Evolutionary conservation across 306 rosid species (phyloP).

Genomic region (Macrotyloma uniflorum): DNA sequence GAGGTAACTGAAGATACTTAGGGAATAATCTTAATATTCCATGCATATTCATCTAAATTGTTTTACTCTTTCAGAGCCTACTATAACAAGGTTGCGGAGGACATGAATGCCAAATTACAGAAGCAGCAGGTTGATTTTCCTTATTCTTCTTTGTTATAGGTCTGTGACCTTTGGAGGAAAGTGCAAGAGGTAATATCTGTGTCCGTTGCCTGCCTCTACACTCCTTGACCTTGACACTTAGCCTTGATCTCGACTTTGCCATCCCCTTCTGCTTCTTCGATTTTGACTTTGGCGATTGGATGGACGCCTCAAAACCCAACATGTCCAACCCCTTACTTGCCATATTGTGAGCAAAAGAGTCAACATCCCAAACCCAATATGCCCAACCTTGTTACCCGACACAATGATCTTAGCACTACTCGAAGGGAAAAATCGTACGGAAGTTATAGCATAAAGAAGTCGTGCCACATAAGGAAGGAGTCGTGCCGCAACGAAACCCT

Average conservation of each 20-base stretch:
- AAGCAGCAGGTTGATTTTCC: constrained; percentile 64
- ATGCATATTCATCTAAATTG: constrained; percentile 33
- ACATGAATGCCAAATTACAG: constrained; percentile 58
- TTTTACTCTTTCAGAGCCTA: constrained; percentile 54
- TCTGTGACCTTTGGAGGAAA: constrained; percentile 20
- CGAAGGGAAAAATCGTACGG: too few species aligned
- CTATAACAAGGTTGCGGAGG: constrained; percentile 58
- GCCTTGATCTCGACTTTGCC: not conserved
- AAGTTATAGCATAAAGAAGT: too few species aligned
- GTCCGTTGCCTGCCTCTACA: not conserved
- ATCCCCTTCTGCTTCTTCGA: not conserved
- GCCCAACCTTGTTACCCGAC: not conserved
- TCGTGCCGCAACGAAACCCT: not conserved
- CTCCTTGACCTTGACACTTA: not conserved
- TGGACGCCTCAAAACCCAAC: not conserved
- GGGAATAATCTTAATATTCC: constrained; percentile 17
- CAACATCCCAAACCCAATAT: not conserved
- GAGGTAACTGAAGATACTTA: constrained; percentile 58
- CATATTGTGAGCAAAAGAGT: not conserved
- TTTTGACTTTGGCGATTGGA: too few species aligned
- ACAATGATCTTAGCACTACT: too few species aligned
- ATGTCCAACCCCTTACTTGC: not conserved
- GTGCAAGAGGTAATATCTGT: constrained; percentile 26
- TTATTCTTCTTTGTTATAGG: constrained; percentile 15
- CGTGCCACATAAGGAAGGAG: too few species aligned